Evolutionary conservation across 768 basidiomycete species (phyloP).

Genomic region (Naganishia vishniacii): DNA sequence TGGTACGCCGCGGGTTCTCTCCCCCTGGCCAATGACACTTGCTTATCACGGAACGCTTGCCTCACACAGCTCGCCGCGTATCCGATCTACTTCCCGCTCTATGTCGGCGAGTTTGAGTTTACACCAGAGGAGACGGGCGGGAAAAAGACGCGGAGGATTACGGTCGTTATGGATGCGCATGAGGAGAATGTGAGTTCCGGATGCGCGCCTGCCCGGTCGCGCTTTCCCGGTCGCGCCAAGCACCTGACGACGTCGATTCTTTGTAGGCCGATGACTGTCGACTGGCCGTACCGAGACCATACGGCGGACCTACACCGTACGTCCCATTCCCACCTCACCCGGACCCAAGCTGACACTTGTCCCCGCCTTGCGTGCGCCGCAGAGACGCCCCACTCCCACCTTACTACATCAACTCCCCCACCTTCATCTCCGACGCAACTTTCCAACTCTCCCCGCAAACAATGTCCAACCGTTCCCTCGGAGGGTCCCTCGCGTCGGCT

Average conservation of each 20-base stretch:
- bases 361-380: neutral
- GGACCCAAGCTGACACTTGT: neutral
- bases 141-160: slow-evolving; percentile 28
- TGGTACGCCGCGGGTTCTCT: slow-evolving; percentile 29
- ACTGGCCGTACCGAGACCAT: slow-evolving; percentile 24
- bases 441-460: slow-evolving; percentile 15
- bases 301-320: slow-evolving; percentile 14
- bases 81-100: slow-evolving; percentile 45
- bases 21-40: too few relatives aligned
- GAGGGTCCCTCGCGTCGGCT: slow-evolving; percentile 4
- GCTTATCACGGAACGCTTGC: too few relatives aligned
- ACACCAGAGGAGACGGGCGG: slow-evolving; percentile 27
- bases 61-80: slow-evolving; percentile 35
- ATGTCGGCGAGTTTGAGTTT: slow-evolving; percentile 40
- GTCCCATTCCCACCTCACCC: neutral
- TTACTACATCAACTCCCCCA: slow-evolving; percentile 13
- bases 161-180: slow-evolving; percentile 43
- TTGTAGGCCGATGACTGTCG: slow-evolving; percentile 32
- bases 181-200: slow-evolving; percentile 31
- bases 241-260: neutral
- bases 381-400: too few relatives aligned
- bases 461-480: slow-evolving; percentile 20
- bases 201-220: neutral
- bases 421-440: slow-evolving; percentile 9
- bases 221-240: too few relatives aligned